Conservation (phyloP, 2,329 filamentous ascomycete species). For the Bertia moriformis region DNA sequence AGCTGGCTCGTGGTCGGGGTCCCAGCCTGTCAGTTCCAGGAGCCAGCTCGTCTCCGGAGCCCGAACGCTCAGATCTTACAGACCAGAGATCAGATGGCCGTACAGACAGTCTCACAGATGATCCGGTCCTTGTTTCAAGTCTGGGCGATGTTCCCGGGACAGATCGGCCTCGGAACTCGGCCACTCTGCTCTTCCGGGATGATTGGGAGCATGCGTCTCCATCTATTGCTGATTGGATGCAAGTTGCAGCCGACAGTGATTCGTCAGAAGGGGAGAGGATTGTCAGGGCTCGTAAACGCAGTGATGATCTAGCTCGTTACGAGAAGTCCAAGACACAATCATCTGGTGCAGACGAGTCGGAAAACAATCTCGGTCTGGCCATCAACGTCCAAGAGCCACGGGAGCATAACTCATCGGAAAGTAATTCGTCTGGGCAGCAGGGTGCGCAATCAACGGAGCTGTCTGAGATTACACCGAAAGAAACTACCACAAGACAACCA, state of each 20-base stretch:
- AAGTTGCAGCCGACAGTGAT: background rate
- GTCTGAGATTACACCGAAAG: no score
- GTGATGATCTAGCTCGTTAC: background rate
- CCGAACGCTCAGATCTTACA: background rate
- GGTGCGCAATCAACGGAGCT: no score
- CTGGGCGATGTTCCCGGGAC: background rate
- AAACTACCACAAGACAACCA: no score
- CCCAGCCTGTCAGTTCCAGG: background rate
- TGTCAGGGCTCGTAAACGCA: no score
- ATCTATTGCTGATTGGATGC: conserved; percentile 1
- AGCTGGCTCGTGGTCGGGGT: background rate
- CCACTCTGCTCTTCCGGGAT: background rate
- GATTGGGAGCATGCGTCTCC: conserved; percentile 1
- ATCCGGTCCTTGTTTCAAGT: background rate
- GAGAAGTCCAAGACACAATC: background rate
- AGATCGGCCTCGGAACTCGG: background rate
- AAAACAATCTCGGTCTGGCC: background rate
- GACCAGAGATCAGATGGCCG: background rate
- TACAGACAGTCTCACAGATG: background rate
- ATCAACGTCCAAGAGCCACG: background rate
- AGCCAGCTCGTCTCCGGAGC: background rate
- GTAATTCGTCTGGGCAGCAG: no score
- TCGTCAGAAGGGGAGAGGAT: background rate
- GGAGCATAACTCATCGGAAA: background rate
- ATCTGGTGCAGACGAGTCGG: background rate